Base-by-base conservation (phyloP, 2,329 filamentous ascomycete species). In the Cladophialophora bantiana region DNA sequence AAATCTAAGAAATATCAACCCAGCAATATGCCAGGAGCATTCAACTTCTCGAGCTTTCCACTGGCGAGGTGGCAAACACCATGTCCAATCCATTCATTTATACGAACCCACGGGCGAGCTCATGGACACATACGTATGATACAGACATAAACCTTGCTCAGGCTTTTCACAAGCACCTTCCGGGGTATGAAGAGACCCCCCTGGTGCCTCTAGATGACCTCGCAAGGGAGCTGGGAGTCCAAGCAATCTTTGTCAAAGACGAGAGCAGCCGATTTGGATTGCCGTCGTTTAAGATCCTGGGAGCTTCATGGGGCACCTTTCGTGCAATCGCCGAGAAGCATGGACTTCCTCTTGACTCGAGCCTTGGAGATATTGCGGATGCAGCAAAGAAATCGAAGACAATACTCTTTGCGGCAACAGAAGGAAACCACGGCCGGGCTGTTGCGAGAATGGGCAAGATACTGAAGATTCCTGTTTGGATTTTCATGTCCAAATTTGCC, bases 241-340 rank as follows among this genome's bases (percentile, higher is more conserved):
- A 78, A 0, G 78, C 82, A 4, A 81, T 94, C 3, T 83, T 88
- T 42, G 73, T 93, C 69, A 94, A 94, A 74, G 87, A 93, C 72
- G 91, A 94, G 76, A 88, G 85, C 34, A 81, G 78, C 61, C 85
- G 91, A 4, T 86, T 92, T 42, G 88, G 88, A 0, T 81, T 94
- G 1, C 89, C 90, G 0, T 85, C 90, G 0, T 94, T 94, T 82
- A 95, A 95, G 77, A 91, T 94, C 53, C 84, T 94, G 0, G 92
- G 91, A 20, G 91, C 91, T 0, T 91, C 89, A 0, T 94, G 90
- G 90, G 90, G 86, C 0, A 83, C 86, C 2, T 89, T 87, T 71
- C 83, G 85, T 6, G 86, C 88, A 13, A 73, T 92, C 6, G 74
- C 79, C 0, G 61, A 59, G 5, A 34, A 78, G 7, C 76, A 88